Evolutionary conservation across 2,329 filamentous ascomycete species (phyloP).

Genomic region (Fusarium phyllophilum): DNA sequence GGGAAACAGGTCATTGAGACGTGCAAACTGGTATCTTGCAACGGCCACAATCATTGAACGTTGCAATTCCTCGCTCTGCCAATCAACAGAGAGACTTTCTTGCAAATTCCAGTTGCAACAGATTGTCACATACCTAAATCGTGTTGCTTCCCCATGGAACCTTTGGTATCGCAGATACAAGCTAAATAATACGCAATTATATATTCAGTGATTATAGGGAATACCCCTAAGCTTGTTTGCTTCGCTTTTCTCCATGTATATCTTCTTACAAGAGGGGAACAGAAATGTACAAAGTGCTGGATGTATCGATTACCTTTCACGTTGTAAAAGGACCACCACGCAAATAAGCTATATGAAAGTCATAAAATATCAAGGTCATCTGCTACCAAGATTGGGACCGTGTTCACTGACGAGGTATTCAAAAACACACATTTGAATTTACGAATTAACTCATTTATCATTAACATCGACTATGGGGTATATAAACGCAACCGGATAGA

Average conservation of each 20-base stretch:
- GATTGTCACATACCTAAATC: neutral
- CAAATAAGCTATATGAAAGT: neutral
- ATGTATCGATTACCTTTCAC: neutral
- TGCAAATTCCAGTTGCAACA: neutral
- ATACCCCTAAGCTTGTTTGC: neutral
- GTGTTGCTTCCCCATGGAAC: neutral
- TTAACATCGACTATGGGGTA: conserved; percentile 6
- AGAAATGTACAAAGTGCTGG: neutral
- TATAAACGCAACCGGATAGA: conserved; percentile 4
- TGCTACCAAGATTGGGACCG: neutral
- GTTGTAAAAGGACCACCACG: neutral
- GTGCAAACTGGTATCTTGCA: too few relatives aligned
- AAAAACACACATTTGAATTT: neutral
- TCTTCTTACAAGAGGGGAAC: neutral
- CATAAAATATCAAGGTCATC: neutral
- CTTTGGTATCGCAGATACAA: neutral
- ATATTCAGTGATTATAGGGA: neutral
- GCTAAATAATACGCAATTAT: neutral
- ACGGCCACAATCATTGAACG: neutral
- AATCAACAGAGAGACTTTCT: neutral
- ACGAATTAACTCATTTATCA: neutral
- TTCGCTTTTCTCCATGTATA: neutral
- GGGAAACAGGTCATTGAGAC: neutral
- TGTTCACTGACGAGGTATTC: neutral
- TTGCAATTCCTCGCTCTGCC: neutral